Base-by-base conservation (phyloP, 352 stramenopile genomes). In the Pythium monospermum region DNA sequence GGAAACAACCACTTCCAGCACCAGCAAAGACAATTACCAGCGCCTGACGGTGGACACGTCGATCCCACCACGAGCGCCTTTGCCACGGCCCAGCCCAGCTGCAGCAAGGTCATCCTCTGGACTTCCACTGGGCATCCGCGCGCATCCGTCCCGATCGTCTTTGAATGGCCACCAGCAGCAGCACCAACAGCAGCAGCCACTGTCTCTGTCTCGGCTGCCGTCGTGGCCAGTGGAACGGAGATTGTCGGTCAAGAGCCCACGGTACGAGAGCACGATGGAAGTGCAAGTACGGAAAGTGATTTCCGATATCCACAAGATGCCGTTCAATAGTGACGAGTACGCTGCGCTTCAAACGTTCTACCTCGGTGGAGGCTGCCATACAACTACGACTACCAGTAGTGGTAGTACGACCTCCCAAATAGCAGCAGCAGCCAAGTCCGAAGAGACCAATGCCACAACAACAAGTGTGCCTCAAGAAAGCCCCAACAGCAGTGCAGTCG, bases 211-310 rank as follows among this genome's bases (percentile, higher is more conserved):
- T 19, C 55, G 47, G 16, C 48, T 49, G 36, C 55, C 55, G 22
- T 63, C 55, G 21, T 63, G 56, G 30, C 61, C 67, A 8, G 58
- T 57, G 2, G 69, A 85, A 39, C 76, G 73, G n/a, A 56, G 69
- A 10, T 48, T 88, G 43, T 68, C 77, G 25, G 59, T 87, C 35
- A 87, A 86, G 55, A 85, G 74, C 39, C 77, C 77, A 42, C 73
- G 75, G 8, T 89, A 80, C 53, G 75, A 89, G 42, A 83, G 57
- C 39, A 85, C 73, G 6, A 87, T 89, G 75, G 73, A 86, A 53
- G 63, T 81, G 25, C 73, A 88, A 22, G 75, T 84, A 26, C 71
- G 72, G 45, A 83, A 87, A 41, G 73, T 89, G 30, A 62, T 89
- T 40, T 61, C 58, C 2, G 77, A 85, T 37, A 84, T 89, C 18